Evolutionary conservation across 2,329 filamentous ascomycete genomes (phyloP).

Genomic region (Penicillium olsonii): DNA sequence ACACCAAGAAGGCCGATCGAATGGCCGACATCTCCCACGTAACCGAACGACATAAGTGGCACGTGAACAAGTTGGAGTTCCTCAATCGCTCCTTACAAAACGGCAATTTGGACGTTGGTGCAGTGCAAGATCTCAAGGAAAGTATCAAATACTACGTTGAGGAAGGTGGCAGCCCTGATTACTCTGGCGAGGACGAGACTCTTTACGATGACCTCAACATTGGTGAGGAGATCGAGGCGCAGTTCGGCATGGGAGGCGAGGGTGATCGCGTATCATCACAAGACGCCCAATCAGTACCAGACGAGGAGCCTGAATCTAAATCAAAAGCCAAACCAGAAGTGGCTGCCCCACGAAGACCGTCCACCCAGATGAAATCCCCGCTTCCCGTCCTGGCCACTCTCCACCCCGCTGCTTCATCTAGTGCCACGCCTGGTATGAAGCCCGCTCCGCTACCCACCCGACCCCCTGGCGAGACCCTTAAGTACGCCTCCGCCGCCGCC

Average conservation of each 20-base stretch:
- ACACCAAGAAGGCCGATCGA: conserved; percentile 78
- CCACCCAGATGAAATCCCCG: conserved; percentile 88
- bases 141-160: conserved; percentile 94
- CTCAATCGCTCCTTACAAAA: conserved; percentile 90
- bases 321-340: conserved; percentile 60
- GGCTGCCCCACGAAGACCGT: conserved; percentile 68
- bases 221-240: conserved; percentile 79
- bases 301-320: conserved; percentile 72
- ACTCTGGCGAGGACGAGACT: conserved; percentile 81
- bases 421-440: conserved; percentile 73
- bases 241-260: conserved; percentile 77
- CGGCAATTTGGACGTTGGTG: conserved; percentile 80
- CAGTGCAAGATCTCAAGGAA: conserved; percentile 86
- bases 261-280: conserved; percentile 91
- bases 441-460: conserved; percentile 83
- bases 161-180: conserved; percentile 84
- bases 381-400: conserved; percentile 89
- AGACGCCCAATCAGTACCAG: conserved; percentile 88
- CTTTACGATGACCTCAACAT: conserved; percentile 95
- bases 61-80: conserved; percentile 88
- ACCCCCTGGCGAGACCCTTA: conserved; percentile 84
- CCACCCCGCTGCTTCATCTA: conserved; percentile 59
- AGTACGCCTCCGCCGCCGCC: conserved; percentile 94
- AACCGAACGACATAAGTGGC: conserved; percentile 95
- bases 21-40: conserved; percentile 81